Percentiles rank a stretch among this genome's conserved stretches.
Evolutionary conservation across 441 rosid genomes (phyloP).

Genomic region (Bocquillonia castaneifolia): DNA sequence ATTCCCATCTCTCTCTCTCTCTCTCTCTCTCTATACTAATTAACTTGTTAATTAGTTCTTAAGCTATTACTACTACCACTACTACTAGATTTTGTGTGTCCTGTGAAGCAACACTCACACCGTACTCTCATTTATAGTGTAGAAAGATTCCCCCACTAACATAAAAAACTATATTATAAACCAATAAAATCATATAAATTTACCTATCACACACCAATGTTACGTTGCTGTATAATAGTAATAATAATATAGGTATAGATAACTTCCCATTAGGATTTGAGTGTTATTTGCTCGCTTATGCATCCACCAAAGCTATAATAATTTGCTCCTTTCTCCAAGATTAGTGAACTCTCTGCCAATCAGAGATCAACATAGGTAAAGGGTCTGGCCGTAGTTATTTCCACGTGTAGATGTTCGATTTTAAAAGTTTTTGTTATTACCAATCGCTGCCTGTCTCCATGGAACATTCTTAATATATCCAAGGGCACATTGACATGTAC

Average conservation of each 20-base stretch:
- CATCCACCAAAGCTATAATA: slow-evolving; percentile 10
- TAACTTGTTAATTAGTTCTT: too few relatives aligned
- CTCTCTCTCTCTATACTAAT: neutral
- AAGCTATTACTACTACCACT: too few relatives aligned
- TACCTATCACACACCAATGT: too few relatives aligned
- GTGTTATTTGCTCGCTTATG: slow-evolving; percentile 14
- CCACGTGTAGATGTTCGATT: slow-evolving; percentile 25
- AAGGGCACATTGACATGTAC: slow-evolving; percentile 5
- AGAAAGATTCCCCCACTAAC: slow-evolving; percentile 9
- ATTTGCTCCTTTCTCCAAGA: neutral
- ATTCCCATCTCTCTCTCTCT: slow-evolving; percentile 13
- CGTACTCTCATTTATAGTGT: slow-evolving; percentile 21
- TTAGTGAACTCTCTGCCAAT: slow-evolving; percentile 20
- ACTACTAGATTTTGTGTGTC: neutral
- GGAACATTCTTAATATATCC: neutral
- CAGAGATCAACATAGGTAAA: slow-evolving; percentile 7
- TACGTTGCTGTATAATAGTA: too few relatives aligned
- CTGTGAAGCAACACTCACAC: slow-evolving; percentile 9
- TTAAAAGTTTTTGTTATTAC: neutral
- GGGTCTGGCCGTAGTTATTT: neutral
- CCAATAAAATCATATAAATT: neutral
- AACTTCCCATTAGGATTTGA: neutral
- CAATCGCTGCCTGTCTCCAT: slow-evolving; percentile 2
- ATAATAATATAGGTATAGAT: neutral
- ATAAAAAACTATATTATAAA: neutral